phyloP scores from a whole-genome alignment of 495 filamentous ascomycete species.

The Lasiosphaeris hirsuta region DNA sequence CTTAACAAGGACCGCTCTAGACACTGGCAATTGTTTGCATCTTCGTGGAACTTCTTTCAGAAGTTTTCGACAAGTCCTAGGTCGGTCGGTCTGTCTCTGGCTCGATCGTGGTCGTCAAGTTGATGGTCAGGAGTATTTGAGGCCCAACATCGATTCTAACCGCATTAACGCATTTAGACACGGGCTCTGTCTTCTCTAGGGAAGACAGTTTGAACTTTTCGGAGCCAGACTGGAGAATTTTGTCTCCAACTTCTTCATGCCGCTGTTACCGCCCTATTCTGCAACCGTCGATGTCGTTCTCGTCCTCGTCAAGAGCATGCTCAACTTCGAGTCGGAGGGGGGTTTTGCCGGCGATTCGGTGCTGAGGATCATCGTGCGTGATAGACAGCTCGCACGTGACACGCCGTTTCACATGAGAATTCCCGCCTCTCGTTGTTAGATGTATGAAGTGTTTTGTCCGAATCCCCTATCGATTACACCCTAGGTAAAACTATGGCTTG shows the following conservation, averaged over 20 bases:
- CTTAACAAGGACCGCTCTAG: too few relatives aligned
- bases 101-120: too few relatives aligned
- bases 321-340: slow-evolving; percentile 4
- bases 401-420: too few relatives aligned
- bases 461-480: too few relatives aligned
- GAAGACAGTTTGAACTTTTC: too few relatives aligned
- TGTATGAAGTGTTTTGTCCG: too few relatives aligned
- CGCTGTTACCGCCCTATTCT: not conserved
- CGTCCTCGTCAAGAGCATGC: not conserved
- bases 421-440: not conserved
- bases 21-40: too few relatives aligned
- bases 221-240: not conserved
- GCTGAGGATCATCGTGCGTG: not conserved
- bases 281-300: not conserved
- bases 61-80: not conserved
- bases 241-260: not conserved
- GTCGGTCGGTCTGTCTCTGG: not conserved
- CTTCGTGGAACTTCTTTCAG: not conserved
- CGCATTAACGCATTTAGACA: too few relatives aligned
- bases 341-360: not conserved
- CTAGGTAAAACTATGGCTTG: too few relatives aligned
- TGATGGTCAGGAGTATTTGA: too few relatives aligned
- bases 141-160: too few relatives aligned
- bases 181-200: too few relatives aligned
- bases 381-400: slow-evolving; percentile 1